These are phyloP conservation scores for Diaporthe sp. DNA, from an alignment of 2,329 filamentous ascomycete species.

Conservation along the genomic window DNA sequence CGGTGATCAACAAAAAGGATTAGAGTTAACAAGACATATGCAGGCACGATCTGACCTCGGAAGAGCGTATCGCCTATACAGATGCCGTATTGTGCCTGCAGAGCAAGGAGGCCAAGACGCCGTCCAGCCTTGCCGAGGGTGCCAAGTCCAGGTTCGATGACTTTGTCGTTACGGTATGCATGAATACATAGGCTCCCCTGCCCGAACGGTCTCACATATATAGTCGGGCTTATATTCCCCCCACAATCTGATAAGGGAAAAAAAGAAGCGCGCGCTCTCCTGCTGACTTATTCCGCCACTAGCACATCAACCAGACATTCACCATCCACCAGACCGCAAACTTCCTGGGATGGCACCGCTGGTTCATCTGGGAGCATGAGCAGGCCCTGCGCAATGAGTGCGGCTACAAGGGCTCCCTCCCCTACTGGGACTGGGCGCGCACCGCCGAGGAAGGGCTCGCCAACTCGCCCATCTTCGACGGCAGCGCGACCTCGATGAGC, in stretches of 20 bases:
- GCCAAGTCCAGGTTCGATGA: slow-evolving; percentile 51
- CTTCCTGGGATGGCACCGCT: slow-evolving; percentile 37
- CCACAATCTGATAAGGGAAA: neutral
- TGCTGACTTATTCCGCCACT: slow-evolving; percentile 41
- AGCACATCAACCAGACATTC: slow-evolving; percentile 41
- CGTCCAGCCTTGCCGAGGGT: slow-evolving; percentile 47
- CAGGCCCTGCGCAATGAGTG: slow-evolving; percentile 37
- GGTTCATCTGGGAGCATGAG: slow-evolving; percentile 35
- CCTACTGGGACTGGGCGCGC: slow-evolving; percentile 63
- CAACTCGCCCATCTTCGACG: slow-evolving; percentile 65
- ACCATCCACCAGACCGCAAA: slow-evolving; percentile 37
- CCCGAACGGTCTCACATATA: slow-evolving; percentile 41
- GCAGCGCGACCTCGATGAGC: slow-evolving; percentile 61
- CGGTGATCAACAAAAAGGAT: neutral
- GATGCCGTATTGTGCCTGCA: slow-evolving; percentile 49
- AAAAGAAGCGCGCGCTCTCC: slow-evolving; percentile 23
- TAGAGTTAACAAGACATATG: slow-evolving; percentile 12
- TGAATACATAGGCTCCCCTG: slow-evolving; percentile 46
- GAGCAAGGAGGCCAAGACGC: slow-evolving; percentile 47
- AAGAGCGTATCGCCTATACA: slow-evolving; percentile 48
- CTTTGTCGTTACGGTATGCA: slow-evolving; percentile 46
- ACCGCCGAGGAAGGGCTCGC: slow-evolving; percentile 56
- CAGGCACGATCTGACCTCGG: slow-evolving; percentile 50
- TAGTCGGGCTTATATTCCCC: neutral
- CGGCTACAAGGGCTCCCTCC: slow-evolving; percentile 43